Evolutionary conservation across 768 basidiomycete genomes (phyloP).

Genomic region (Crucibulum laeve): DNA sequence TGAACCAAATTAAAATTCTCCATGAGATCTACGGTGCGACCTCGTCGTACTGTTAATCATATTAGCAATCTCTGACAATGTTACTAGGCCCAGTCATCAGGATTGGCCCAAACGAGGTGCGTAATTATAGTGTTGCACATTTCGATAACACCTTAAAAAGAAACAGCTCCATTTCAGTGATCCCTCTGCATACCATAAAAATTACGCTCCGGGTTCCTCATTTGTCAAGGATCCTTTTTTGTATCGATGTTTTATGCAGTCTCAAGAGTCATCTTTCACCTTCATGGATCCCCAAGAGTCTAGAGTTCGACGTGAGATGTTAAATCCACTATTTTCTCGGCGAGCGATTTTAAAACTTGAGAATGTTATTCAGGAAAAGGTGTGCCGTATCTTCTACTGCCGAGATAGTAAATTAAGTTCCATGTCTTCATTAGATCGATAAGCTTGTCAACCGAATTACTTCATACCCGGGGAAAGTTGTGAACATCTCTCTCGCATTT

Average conservation of each 20-base stretch:
- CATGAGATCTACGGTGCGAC: too few species aligned
- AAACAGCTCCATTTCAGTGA: conserved; percentile 34
- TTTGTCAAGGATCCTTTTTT: conserved; percentile 34
- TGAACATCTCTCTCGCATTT: conserved; percentile 35
- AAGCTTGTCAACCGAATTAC: conserved; percentile 18
- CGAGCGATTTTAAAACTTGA: conserved; percentile 32
- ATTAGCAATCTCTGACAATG: too few species aligned
- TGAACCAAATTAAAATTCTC: background rate
- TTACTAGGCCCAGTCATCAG: conserved; percentile 34
- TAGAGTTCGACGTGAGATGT: conserved; percentile 22
- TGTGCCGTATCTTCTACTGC: conserved; percentile 6
- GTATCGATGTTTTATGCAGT: conserved; percentile 34
- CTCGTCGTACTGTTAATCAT: too few species aligned
- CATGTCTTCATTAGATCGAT: conserved; percentile 21
- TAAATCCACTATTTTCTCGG: conserved; percentile 33
- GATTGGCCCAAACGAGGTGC: conserved; percentile 34
- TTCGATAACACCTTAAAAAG: background rate
- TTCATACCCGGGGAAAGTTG: conserved; percentile 13
- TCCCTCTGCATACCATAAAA: conserved; percentile 24
- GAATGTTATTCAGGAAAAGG: conserved; percentile 23
- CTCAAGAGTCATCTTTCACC: conserved; percentile 29
- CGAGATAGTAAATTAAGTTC: background rate
- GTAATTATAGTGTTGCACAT: too few species aligned
- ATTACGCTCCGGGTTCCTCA: conserved; percentile 27
- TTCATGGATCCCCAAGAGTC: conserved; percentile 27